Evolutionary conservation across 1,139 yeast species (phyloP), one percentile per base, ranked within the genome.

Genomic region (Candida buenavistaensis): DNA sequence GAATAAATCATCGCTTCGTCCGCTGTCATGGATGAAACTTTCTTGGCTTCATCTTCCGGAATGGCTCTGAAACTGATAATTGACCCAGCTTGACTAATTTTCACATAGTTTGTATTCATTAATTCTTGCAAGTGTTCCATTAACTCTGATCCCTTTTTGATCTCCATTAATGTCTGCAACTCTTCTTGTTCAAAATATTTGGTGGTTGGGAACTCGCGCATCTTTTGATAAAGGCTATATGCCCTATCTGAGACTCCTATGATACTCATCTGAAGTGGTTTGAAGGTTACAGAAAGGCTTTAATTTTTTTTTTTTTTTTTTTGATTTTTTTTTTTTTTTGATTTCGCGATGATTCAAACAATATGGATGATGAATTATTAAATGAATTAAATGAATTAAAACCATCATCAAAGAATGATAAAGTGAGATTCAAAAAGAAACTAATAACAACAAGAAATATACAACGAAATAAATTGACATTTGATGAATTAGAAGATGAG

Each of bases 1-100:
- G 92, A 80, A 56, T 90, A 94, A 24, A 92, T 85, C 78, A 92
- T 80, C 23, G 92, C 84, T 59, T 94, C 98, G 51, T 94, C 99
- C 14, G 80, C 78, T 11, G 75, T 57, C 96, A 92, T 88, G 26
- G 78, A 73, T 23, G 80, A 70, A 44, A 85, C 78, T 51, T 82
- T 84, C 22, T 67, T 72, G 8, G 95, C 94, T 45, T 86, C 95
- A 11, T 70, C 60, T 27, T 68, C 59, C 12, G 78, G 70, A 5
- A 83, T 82, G 0, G 92, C 87, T 54, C 84, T 87, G 60, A 89
- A 90, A 53, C 74, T 73, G 40, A 83, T 68, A 43, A 71, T 84
- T 41, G 73, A 81, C 39, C 80, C 88, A 46, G 72, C 80, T 51
- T 77, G 75, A 30, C 79, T 71, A 37, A 86, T 65, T 54, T 87